Evolutionary conservation across 306 rosid genomes (phyloP).

Genomic region (Datisca glomerata): DNA sequence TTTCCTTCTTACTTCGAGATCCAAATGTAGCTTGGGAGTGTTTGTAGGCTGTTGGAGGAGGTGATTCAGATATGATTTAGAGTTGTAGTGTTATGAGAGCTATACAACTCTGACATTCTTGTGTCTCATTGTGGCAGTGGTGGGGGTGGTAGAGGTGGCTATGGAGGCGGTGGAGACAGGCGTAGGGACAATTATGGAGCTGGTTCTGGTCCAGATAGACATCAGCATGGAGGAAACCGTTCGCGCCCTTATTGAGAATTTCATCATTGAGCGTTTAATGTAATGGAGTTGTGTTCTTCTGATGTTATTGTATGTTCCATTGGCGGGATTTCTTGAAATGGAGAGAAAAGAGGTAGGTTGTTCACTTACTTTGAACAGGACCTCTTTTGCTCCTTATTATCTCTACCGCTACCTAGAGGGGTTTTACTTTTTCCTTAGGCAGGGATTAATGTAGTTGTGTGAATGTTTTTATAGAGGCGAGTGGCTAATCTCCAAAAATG

Average conservation of each 20-base stretch:
- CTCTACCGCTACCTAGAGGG: constrained; percentile 46
- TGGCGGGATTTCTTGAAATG: constrained; percentile 64
- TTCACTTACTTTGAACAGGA: constrained; percentile 60
- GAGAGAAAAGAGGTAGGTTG: constrained; percentile 98
- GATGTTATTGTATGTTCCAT: constrained; percentile 53
- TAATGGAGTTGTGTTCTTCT: constrained; percentile 70
- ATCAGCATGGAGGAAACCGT: constrained; percentile 82
- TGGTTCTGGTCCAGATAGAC: constrained; percentile 86
- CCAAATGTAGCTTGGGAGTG: too few species aligned
- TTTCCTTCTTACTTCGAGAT: too few species aligned
- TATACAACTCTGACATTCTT: too few species aligned
- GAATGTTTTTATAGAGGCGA: constrained; percentile 95
- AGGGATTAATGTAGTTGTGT: constrained; percentile 75
- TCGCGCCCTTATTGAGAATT: constrained; percentile 79
- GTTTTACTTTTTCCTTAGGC: constrained; percentile 26
- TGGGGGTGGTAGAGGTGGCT: constrained; percentile 90
- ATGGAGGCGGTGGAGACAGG: constrained; percentile 78
- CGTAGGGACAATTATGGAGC: constrained; percentile 81
- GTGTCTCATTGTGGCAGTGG: constrained; percentile 7
- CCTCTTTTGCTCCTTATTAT: constrained; percentile 65
- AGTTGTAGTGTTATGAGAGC: neutral
- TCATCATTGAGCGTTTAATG: constrained; percentile 45
- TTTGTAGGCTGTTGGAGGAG: too few species aligned
- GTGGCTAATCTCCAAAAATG: constrained; percentile 89
- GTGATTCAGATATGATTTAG: too few species aligned